Percentiles rank a stretch among this genome's conserved stretches.
Conservation (phyloP, 2,329 filamentous ascomycete species). For the Trichoderma koningiopsis region DNA sequence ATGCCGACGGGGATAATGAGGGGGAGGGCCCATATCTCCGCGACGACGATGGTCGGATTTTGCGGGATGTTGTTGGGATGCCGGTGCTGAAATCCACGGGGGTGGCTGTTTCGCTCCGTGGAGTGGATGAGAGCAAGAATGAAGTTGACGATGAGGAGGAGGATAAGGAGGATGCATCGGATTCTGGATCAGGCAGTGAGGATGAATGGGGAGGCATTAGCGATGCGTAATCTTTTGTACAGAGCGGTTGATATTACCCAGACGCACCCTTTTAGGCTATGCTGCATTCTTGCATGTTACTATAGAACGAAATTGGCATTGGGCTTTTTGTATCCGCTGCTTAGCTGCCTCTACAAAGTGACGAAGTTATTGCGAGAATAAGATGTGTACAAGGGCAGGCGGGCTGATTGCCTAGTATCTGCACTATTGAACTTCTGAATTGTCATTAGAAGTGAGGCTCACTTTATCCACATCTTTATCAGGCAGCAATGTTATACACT, state of each 20-base stretch:
- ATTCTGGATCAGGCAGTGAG: slow-evolving; percentile 8
- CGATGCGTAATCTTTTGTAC: neutral
- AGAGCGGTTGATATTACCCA: neutral
- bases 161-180: slow-evolving; percentile 27
- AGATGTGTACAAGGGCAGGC: neutral
- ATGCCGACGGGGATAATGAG: slow-evolving; percentile 24
- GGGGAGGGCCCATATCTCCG: slow-evolving; percentile 55
- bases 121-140: slow-evolving; percentile 33
- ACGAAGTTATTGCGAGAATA: neutral
- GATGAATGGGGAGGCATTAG: slow-evolving; percentile 26
- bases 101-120: slow-evolving; percentile 33
- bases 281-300: neutral
- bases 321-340: neutral
- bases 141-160: slow-evolving; percentile 29
- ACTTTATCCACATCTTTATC: neutral
- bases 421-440: neutral
- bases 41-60: slow-evolving; percentile 57
- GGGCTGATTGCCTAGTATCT: neutral
- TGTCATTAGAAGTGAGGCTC: neutral
- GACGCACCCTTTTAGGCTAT: neutral
- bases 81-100: slow-evolving; percentile 43
- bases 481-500: neutral
- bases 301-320: neutral
- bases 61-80: slow-evolving; percentile 45
- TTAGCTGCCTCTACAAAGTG: neutral